Conservation (phyloP, 2,329 filamentous ascomycete genomes). For the Orbilia quercus region DNA sequence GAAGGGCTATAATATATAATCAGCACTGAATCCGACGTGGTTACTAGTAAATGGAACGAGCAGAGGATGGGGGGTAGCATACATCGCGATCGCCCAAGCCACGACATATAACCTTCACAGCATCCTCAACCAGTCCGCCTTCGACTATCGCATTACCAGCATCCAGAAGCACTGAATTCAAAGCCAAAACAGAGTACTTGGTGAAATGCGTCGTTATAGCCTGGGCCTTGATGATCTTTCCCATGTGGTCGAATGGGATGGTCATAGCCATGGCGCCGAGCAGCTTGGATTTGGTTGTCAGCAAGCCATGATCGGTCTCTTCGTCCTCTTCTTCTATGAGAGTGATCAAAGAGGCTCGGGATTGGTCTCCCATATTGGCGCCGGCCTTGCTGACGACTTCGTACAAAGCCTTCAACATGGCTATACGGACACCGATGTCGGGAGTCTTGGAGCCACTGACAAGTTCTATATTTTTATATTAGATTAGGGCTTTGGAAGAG, state of each 20-base stretch:
- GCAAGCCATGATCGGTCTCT: slow-evolving; percentile 72
- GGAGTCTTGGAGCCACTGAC: slow-evolving; percentile 94
- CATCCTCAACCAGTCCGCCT: slow-evolving; percentile 75
- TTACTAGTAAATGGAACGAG: neutral
- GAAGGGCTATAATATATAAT: slow-evolving; percentile 71
- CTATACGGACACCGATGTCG: slow-evolving; percentile 86
- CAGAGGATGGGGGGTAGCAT: slow-evolving; percentile 63
- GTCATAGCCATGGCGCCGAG: slow-evolving; percentile 91
- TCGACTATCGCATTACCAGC: slow-evolving; percentile 77
- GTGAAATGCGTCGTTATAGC: slow-evolving; percentile 81
- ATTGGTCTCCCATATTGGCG: slow-evolving; percentile 91
- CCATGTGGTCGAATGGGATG: slow-evolving; percentile 77
- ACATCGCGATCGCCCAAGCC: slow-evolving; percentile 82
- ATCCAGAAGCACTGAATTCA: slow-evolving; percentile 89
- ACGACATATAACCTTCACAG: slow-evolving; percentile 79
- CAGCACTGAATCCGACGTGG: slow-evolving; percentile 21
- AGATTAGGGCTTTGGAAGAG: slow-evolving; percentile 8
- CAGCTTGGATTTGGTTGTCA: slow-evolving; percentile 86
- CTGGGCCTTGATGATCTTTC: slow-evolving; percentile 72
- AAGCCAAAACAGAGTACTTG: slow-evolving; percentile 81
- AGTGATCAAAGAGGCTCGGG: slow-evolving; percentile 82
- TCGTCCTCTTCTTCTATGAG: slow-evolving; percentile 88
- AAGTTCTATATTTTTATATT: slow-evolving; percentile 72
- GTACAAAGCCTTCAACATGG: slow-evolving; percentile 96
- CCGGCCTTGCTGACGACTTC: slow-evolving; percentile 97